A percentile compares a stretch with the other conserved stretches of the same genome.
Conservation (phyloP, 148 eudicot species). For the Salicornia ramosissima region DNA sequence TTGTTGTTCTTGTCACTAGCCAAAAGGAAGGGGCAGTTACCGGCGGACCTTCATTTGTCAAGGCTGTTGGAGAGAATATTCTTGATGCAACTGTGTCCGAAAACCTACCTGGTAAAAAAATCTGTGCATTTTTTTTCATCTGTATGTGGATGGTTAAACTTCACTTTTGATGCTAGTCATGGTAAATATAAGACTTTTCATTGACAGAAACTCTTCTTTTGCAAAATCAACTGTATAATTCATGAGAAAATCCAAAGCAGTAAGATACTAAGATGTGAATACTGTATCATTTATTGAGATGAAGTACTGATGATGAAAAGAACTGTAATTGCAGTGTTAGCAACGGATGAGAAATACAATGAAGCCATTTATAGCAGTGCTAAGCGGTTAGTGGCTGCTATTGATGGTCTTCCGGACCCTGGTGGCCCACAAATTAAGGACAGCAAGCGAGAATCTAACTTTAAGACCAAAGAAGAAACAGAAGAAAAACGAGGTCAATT, state of each 20-base stretch:
- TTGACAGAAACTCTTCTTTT: not conserved
- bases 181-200: not conserved
- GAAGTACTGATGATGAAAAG: slow-evolving; percentile 6
- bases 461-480: slow-evolving; percentile 88
- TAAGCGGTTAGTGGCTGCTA: slow-evolving; percentile 83
- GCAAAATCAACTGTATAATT: not conserved
- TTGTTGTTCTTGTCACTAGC: slow-evolving; percentile 91
- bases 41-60: slow-evolving; percentile 91
- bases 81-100: slow-evolving; percentile 94
- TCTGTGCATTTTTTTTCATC: not conserved
- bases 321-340: slow-evolving; percentile 58
- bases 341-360: slow-evolving; percentile 95
- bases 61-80: slow-evolving; percentile 88
- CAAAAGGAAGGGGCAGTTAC: slow-evolving; percentile 99
- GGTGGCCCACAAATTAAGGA: slow-evolving; percentile 82
- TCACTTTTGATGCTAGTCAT: not conserved
- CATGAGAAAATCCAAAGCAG: not conserved
- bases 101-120: slow-evolving; percentile 76
- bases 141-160: not conserved
- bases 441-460: slow-evolving; percentile 90
- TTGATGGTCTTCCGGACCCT: slow-evolving; percentile 92
- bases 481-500: slow-evolving; percentile 95
- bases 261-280: not conserved
- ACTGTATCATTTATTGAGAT: not conserved
- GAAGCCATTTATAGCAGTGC: slow-evolving; percentile 84